Evolutionary conservation across 306 rosid genomes (phyloP).

Genomic region (Malus asiatica): DNA sequence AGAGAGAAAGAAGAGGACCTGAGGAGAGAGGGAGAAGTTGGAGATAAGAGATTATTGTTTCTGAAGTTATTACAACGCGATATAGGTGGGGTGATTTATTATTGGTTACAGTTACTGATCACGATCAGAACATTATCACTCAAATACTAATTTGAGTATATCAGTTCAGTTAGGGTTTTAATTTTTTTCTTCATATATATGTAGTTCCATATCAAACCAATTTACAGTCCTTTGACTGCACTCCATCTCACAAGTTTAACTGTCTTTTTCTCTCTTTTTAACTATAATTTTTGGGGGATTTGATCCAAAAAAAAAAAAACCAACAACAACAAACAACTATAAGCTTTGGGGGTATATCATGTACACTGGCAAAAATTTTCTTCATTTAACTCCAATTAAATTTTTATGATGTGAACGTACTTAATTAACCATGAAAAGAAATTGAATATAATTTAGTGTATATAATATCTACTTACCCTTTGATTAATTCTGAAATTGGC

Average conservation of each 20-base stretch:
- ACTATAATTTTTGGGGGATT: not conserved
- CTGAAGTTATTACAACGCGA: not conserved
- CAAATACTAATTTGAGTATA: not conserved
- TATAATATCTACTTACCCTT: constrained; percentile 26
- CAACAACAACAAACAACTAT: not conserved
- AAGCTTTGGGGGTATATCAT: not conserved
- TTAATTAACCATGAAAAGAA: not conserved
- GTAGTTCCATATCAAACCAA: not conserved
- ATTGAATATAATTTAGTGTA: not conserved
- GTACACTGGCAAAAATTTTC: not conserved
- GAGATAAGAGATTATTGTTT: not conserved
- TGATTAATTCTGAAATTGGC: not conserved
- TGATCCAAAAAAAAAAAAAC: not conserved
- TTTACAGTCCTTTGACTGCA: not conserved
- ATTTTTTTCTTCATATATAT: not conserved
- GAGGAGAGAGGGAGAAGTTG: not conserved
- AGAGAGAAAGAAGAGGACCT: not conserved
- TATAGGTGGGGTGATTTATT: not conserved
- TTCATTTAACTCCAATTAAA: not conserved
- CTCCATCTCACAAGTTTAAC: not conserved
- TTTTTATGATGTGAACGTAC: not conserved
- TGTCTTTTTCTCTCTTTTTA: not conserved
- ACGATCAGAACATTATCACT: not conserved
- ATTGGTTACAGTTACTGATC: not conserved
- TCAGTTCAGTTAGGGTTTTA: not conserved